Base-by-base conservation (phyloP, 169 alveolate species). In the Cyclospora cayetanensis region DNA sequence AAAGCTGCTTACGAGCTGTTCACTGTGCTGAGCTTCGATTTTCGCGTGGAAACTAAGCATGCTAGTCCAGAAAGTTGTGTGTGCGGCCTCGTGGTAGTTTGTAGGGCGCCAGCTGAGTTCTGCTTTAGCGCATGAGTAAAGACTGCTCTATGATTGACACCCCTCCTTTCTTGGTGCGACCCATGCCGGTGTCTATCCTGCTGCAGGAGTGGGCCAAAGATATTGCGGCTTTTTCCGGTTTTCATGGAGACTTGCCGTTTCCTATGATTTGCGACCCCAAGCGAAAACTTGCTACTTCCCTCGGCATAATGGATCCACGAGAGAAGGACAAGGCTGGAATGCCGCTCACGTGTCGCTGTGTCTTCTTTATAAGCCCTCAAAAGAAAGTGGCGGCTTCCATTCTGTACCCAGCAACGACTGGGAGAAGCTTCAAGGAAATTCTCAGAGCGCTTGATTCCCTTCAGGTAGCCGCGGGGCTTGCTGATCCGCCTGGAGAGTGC, bases 331-430 rank as follows among this genome's bases (percentile, higher is more conserved):
- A 83, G 12, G 85, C 55, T 3, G 96, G 97, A 4, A 25, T 95
- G 20, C 97, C 97, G 43, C 90, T 95, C 52, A 91, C 97, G 18
- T 89, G 95, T 27, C 92, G 97, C 39, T 83, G 94, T 31, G 95
- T 90, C 60, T 93, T 91, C 72, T 85, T 85, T 66, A 95, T 95
- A 74, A 95, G 96, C 27, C 95, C 96, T 3, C 93, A 93, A 42
- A 89, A 77, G 84, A 80, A n/a, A 29, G 89, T 95, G 29, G 95
- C 92, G 72, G 92, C 93, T 22, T 60, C 91, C 50, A 55, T 84
- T 1, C 80, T 93, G 27, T 95, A 95, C 83, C 97, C 97, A 5
- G 97, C 97, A 4, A 93, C 96, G 22, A 93, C 95, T 20, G 97
- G 97, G 11, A 27, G 97, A 65, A 92, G 91, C 89, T 93, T 94